Percentiles rank a stretch among this genome's conserved stretches.
Evolutionary conservation across 2,329 filamentous ascomycete genomes (phyloP).

Genomic region (Cladosporium halotolerans): DNA sequence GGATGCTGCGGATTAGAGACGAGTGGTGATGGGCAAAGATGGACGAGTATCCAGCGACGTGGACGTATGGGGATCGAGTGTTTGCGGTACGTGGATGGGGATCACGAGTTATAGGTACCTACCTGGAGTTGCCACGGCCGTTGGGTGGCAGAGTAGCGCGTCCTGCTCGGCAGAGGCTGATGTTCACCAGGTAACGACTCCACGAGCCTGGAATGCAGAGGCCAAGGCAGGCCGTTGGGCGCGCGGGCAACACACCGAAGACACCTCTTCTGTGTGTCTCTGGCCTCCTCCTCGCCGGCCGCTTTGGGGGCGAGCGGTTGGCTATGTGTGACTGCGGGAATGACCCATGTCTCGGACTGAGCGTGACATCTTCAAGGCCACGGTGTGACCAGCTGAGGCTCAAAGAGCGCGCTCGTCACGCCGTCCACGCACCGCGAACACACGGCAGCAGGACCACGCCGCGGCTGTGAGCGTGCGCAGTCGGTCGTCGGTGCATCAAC

Average conservation of each 20-base stretch:
- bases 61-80: slow-evolving; percentile 7
- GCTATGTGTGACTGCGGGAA: slow-evolving; percentile 6
- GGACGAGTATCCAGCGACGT: slow-evolving; percentile 11
- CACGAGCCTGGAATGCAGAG: slow-evolving; percentile 9
- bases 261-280: slow-evolving; percentile 7
- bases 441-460: neutral
- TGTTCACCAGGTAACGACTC: slow-evolving; percentile 12
- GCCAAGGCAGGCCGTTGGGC: slow-evolving; percentile 8
- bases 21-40: slow-evolving; percentile 7
- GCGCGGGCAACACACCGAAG: slow-evolving; percentile 3
- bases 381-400: slow-evolving; percentile 1
- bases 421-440: neutral
- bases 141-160: slow-evolving; percentile 1
- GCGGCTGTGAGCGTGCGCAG: too few relatives aligned
- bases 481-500: neutral
- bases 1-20: slow-evolving; percentile 8
- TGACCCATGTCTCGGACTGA: slow-evolving; percentile 8
- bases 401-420: neutral
- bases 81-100: slow-evolving; percentile 4
- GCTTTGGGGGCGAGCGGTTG: neutral
- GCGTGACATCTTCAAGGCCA: slow-evolving; percentile 3
- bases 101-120: slow-evolving; percentile 5
- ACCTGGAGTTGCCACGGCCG: slow-evolving; percentile 4
- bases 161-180: slow-evolving; percentile 1
- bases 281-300: neutral